Percentiles rank a stretch among this genome's conserved stretches.
These are phyloP conservation scores for Fusarium sp. DNA, from an alignment of 2,329 filamentous ascomycete genomes.

Conservation along the genomic window DNA sequence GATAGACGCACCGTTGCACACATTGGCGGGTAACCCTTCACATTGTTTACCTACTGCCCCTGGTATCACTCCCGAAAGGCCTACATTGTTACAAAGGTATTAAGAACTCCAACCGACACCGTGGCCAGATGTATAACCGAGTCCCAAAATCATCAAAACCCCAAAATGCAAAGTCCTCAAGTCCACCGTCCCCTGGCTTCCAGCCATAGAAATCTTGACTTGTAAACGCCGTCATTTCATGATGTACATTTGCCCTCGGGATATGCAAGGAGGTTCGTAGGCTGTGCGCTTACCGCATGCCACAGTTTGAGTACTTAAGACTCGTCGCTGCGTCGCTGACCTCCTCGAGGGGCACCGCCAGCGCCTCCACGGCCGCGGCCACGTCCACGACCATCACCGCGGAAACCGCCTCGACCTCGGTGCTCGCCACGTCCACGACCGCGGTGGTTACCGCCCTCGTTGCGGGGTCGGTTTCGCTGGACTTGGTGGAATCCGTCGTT, in stretches of 20 bases:
- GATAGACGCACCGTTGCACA: slow-evolving; percentile 5
- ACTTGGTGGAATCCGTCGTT: slow-evolving; percentile 81
- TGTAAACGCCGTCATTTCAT: slow-evolving; percentile 57
- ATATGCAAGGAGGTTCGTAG: slow-evolving; percentile 49
- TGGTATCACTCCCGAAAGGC: slow-evolving; percentile 38
- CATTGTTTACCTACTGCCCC: slow-evolving; percentile 45
- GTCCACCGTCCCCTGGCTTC: slow-evolving; percentile 44
- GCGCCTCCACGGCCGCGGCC: slow-evolving; percentile 56
- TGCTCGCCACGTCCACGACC: slow-evolving; percentile 62
- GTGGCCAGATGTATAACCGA: slow-evolving; percentile 46
- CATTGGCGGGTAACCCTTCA: slow-evolving; percentile 47
- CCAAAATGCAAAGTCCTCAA: slow-evolving; percentile 50
- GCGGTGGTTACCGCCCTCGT: slow-evolving; percentile 60
- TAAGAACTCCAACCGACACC: slow-evolving; percentile 47
- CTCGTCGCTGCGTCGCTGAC: slow-evolving; percentile 56
- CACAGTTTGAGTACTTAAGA: slow-evolving; percentile 50
- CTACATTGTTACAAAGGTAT: slow-evolving; percentile 48
- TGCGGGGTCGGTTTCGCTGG: slow-evolving; percentile 69
- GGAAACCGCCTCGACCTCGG: slow-evolving; percentile 65
- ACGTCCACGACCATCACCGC: slow-evolving; percentile 61
- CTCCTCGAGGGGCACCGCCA: slow-evolving; percentile 52
- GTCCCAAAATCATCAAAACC: slow-evolving; percentile 49
- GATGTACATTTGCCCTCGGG: slow-evolving; percentile 55
- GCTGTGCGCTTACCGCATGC: slow-evolving; percentile 45
- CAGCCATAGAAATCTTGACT: slow-evolving; percentile 45